Conservation (phyloP, 768 basidiomycete genomes). For the Boletus pseudopeckii region DNA sequence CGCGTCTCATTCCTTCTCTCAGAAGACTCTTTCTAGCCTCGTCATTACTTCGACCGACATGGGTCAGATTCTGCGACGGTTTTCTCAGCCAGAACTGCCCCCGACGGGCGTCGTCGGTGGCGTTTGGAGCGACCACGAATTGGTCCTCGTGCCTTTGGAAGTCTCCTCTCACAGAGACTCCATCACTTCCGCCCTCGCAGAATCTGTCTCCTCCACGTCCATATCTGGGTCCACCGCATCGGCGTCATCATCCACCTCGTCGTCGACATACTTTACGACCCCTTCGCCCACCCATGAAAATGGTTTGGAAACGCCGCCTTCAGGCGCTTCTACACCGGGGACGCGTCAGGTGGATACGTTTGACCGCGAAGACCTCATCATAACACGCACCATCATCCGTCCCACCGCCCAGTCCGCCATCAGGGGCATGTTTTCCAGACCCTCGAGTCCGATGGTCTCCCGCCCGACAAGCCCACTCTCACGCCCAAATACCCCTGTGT, state of each 20-base stretch:
- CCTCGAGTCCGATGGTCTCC: conserved; percentile 29
- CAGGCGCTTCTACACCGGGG: conserved; percentile 5
- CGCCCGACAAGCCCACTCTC: conserved; percentile 25
- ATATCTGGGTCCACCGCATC: conserved; percentile 12
- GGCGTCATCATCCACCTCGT: neutral
- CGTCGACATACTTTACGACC: conserved; percentile 25
- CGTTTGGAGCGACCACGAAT: conserved; percentile 33
- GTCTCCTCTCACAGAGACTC: conserved; percentile 21
- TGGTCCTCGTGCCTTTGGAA: conserved; percentile 32
- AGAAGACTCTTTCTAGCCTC: conserved; percentile 18
- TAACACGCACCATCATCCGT: conserved; percentile 39
- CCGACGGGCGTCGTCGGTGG: conserved; percentile 26
- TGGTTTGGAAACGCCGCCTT: conserved; percentile 1
- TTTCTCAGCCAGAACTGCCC: conserved; percentile 17
- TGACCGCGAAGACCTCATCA: conserved; percentile 31
- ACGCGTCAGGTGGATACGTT: conserved; percentile 23
- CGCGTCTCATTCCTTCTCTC: conserved; percentile 19
- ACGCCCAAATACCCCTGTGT: conserved; percentile 21
- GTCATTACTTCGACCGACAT: conserved; percentile 17
- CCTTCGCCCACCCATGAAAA: conserved; percentile 14
- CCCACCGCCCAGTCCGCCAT: conserved; percentile 27
- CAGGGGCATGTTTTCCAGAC: conserved; percentile 27
- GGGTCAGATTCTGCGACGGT: conserved; percentile 29
- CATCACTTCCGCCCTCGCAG: conserved; percentile 14
- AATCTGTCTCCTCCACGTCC: conserved; percentile 10